Percentiles rank a stretch among this genome's conserved stretches.
phyloP scores from a whole-genome alignment of 139 green algal species.

The Chlorella sp. region DNA sequence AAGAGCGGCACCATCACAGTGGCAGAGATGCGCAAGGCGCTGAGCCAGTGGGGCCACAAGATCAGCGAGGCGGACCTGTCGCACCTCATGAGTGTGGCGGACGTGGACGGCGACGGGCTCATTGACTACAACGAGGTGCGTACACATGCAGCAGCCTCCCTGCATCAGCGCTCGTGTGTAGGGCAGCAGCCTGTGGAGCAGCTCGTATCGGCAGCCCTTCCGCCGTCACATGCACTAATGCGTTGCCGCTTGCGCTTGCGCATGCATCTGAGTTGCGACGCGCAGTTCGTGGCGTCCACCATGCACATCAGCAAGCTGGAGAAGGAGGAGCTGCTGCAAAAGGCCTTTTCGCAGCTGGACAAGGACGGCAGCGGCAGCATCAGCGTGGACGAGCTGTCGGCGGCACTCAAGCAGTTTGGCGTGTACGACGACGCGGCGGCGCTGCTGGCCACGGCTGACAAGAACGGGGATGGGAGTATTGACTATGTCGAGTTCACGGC shows the following conservation, averaged over 20 bases:
- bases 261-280: slow-evolving; percentile 24
- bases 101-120: slow-evolving; percentile 73
- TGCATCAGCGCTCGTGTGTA: no score
- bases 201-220: no score
- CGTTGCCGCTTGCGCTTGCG: slow-evolving; percentile 4
- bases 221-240: neutral
- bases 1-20: slow-evolving; percentile 72
- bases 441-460: slow-evolving; percentile 38
- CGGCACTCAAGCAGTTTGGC: slow-evolving; percentile 56
- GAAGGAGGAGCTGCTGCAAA: slow-evolving; percentile 75
- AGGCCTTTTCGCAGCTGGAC: slow-evolving; percentile 60
- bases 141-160: no score
- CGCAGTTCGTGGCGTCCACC: slow-evolving; percentile 65
- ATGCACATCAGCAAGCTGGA: slow-evolving; percentile 79
- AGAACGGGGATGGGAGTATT: slow-evolving; percentile 38
- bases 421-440: slow-evolving; percentile 51
- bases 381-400: slow-evolving; percentile 45
- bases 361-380: slow-evolving; percentile 49
- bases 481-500: slow-evolving; percentile 49
- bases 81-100: slow-evolving; percentile 69
- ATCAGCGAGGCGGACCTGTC: slow-evolving; percentile 62
- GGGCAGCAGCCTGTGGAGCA: no score
- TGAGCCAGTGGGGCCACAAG: slow-evolving; percentile 62
- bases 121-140: slow-evolving; percentile 95
- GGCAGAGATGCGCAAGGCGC: slow-evolving; percentile 61